Base-by-base conservation (phyloP, 768 basidiomycete genomes). In the Russula sp. region DNA sequence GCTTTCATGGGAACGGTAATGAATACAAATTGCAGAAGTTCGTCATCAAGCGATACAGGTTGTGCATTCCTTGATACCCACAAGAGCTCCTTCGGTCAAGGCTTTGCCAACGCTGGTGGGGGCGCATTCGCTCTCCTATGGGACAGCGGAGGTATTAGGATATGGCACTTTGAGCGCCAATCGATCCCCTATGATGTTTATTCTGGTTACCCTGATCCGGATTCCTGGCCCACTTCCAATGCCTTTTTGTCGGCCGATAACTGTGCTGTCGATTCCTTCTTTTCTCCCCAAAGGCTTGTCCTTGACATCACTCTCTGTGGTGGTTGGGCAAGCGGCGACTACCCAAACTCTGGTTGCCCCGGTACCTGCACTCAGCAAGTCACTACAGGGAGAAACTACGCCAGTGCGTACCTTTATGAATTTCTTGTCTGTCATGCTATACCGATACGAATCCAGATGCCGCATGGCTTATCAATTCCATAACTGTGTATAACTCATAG, bases 81-180 rank as follows among this genome's bases (percentile, higher is more conserved):
- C n/a, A 10, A 16, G 9, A 53, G 1, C 22, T 56, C 38, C 18
- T 56, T 36, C n/a, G 54, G 54, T 40, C 14, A 2, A 18, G 24
- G 38, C 9, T 56, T 56, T 24, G 18, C 7, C 38, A 10, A 1
- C 1, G 38, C 24, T 4, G 54, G 54, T 5, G 54, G 54, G 3
- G 54, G 54, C 1, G 38, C 28, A 10, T 56, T 40, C 38, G 54
- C 38, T 11, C 38, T 40, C 24, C 24, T 57, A 24, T n/a, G 59
- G 54, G 32, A 62, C 38, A 22, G 14, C 24, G 7, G 5, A 1
- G 60, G 60, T 26, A n/a, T 67, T 14, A 59, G 42, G 52, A 57
- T 61, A 9, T 67, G 67, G 67, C 46, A 50, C 56, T 65, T 65
- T 28, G 38, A 30, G 30, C 59, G 64, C 24, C 20, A 30, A 10